Percentiles rank a stretch among this genome's conserved stretches.
Evolutionary conservation across 768 basidiomycete genomes (phyloP).

Genomic region (Lactifluus pinguis): DNA sequence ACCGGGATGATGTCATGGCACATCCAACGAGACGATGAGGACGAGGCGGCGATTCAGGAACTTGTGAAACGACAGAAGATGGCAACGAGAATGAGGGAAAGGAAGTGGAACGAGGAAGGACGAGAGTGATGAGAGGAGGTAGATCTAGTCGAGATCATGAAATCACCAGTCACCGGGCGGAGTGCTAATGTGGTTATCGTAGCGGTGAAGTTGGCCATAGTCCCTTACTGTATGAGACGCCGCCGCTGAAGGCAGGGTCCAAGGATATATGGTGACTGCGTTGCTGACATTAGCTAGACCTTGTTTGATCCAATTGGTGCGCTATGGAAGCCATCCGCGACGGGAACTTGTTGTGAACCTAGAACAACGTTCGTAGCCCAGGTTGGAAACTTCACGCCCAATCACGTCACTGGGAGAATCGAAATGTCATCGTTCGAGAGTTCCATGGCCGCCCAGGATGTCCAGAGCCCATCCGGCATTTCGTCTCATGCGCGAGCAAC

Average conservation of each 20-base stretch:
- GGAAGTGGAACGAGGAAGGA: too few species aligned
- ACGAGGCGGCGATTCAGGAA: too few species aligned
- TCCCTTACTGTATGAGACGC: neutral
- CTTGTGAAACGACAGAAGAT: too few species aligned
- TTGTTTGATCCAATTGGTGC: neutral
- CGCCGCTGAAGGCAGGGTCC: neutral
- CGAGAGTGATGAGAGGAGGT: too few species aligned
- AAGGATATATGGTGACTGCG: neutral
- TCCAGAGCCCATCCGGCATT: constrained; percentile 28
- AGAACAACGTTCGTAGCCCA: neutral
- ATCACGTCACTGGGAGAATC: neutral
- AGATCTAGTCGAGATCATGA: neutral
- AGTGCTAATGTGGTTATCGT: neutral
- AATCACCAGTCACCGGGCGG: neutral
- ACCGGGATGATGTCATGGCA: too few species aligned
- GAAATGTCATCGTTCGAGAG: neutral
- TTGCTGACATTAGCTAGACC: neutral
- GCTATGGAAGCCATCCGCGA: neutral
- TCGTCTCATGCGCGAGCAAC: constrained; percentile 92
- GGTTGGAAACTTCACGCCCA: neutral
- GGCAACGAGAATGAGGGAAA: too few species aligned
- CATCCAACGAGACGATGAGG: too few species aligned
- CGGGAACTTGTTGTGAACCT: neutral
- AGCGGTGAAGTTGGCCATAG: neutral
- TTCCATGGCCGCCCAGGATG: neutral